These are phyloP conservation scores for Pythium insidiosum DNA, from an alignment of 352 stramenopile species.

Conservation along the genomic window DNA sequence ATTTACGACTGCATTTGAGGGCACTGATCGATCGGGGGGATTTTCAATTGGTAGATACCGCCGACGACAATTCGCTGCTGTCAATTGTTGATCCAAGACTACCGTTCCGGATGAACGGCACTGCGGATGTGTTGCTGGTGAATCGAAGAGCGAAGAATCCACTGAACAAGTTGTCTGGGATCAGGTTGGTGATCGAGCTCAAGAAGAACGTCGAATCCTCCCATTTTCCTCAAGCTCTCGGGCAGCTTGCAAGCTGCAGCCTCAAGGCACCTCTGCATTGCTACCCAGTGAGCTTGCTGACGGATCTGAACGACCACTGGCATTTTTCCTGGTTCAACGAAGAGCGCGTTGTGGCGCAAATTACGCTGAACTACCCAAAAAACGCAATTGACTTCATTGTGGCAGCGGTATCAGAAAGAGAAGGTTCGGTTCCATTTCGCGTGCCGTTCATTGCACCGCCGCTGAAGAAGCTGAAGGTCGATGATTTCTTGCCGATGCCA, in stretches of 20 bases:
- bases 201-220: constrained; percentile 12
- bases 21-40: constrained; percentile 15
- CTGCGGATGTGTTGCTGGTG: constrained; percentile 21
- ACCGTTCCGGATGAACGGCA: constrained; percentile 21
- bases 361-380: constrained; percentile 10
- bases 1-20: constrained; percentile 20
- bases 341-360: constrained; percentile 4
- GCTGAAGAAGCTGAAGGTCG: constrained; percentile 5
- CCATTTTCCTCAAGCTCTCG: constrained; percentile 12
- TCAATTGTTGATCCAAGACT: constrained; percentile 17
- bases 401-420: constrained; percentile 2
- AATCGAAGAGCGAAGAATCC: constrained; percentile 18
- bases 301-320: constrained; percentile 15
- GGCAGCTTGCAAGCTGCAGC: constrained; percentile 10
- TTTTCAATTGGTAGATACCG: constrained; percentile 16
- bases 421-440: constrained; percentile 1
- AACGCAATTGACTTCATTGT: constrained; percentile 13
- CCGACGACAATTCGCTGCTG: constrained; percentile 10
- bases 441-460: not conserved
- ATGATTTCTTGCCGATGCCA: constrained; percentile 10
- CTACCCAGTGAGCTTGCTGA: constrained; percentile 15
- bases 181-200: constrained; percentile 15
- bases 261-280: constrained; percentile 16
- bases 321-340: constrained; percentile 16
- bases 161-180: constrained; percentile 16